phyloP scores from a whole-genome alignment of 2,329 filamentous ascomycete species.

The Acarospora socialis region DNA sequence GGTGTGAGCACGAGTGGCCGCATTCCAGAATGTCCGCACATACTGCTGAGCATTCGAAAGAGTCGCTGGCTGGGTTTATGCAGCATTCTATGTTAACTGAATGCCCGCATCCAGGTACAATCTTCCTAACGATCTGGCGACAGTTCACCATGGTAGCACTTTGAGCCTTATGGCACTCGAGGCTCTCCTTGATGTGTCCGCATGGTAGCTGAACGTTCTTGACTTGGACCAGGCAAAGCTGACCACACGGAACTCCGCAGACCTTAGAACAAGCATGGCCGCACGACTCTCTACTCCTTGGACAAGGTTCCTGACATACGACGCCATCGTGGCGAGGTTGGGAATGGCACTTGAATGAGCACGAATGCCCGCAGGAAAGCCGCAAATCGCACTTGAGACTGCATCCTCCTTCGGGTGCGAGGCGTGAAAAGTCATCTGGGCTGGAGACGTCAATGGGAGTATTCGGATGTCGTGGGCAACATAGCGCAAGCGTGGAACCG shows the following conservation, averaged over 20 bases:
- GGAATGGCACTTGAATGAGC: conserved; percentile 32
- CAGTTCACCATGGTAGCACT: conserved; percentile 37
- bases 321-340: conserved; percentile 28
- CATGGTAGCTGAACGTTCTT: conserved; percentile 20
- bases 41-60: conserved; percentile 33
- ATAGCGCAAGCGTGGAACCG: conserved; percentile 37
- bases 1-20: conserved; percentile 41
- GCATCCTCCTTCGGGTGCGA: conserved; percentile 50
- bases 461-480: conserved; percentile 47
- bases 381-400: conserved; percentile 32
- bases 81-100: conserved; percentile 35
- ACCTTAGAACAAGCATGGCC: conserved; percentile 26
- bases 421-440: conserved; percentile 43
- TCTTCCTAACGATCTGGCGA: conserved; percentile 29
- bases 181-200: conserved; percentile 18
- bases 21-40: conserved; percentile 39
- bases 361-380: conserved; percentile 33
- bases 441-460: conserved; percentile 34
- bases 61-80: conserved; percentile 26
- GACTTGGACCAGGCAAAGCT: conserved; percentile 21
- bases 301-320: conserved; percentile 28
- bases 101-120: conserved; percentile 43
- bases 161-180: conserved; percentile 29
- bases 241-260: conserved; percentile 30
- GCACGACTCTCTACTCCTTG: conserved; percentile 23